Percentiles rank a stretch among this genome's conserved stretches.
phyloP scores from a whole-genome alignment of 2,329 filamentous ascomycete genomes.

The Helotiales sp. region DNA sequence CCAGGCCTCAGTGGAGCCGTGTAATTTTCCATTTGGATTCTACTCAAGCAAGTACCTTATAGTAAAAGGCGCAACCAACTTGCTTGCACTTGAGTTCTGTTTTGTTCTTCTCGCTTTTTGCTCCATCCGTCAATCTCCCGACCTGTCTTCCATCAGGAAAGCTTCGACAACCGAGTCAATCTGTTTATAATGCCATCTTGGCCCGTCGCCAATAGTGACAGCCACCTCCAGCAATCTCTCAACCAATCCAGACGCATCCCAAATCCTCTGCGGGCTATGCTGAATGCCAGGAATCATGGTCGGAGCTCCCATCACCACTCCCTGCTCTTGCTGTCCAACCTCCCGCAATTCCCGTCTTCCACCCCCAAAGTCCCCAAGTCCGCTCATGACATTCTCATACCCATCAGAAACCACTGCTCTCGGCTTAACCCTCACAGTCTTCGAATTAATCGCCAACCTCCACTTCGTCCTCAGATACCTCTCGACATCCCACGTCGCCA shows the following conservation, averaged over 20 bases:
- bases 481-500: constrained; percentile 27
- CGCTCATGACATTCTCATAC: background rate
- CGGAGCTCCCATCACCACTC: constrained; percentile 14
- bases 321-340: background rate
- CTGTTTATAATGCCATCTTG: constrained; percentile 25
- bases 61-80: too few relatives aligned
- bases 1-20: too few relatives aligned
- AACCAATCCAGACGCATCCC: constrained; percentile 17
- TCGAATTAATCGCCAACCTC: constrained; percentile 24
- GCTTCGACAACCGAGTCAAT: constrained; percentile 20
- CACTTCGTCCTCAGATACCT: constrained; percentile 24
- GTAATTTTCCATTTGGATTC: too few relatives aligned
- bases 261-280: constrained; percentile 7
- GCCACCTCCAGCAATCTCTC: constrained; percentile 18
- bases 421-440: constrained; percentile 12
- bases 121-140: background rate
- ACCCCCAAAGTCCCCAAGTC: background rate
- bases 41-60: too few relatives aligned
- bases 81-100: too few relatives aligned
- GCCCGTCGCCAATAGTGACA: constrained; percentile 27
- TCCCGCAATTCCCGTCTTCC: background rate
- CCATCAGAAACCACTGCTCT: background rate
- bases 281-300: constrained; percentile 27
- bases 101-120: background rate
- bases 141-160: constrained; percentile 13